phyloP scores from a whole-genome alignment of 805 yeast species.

The Cyberlindnera mycetangii region DNA sequence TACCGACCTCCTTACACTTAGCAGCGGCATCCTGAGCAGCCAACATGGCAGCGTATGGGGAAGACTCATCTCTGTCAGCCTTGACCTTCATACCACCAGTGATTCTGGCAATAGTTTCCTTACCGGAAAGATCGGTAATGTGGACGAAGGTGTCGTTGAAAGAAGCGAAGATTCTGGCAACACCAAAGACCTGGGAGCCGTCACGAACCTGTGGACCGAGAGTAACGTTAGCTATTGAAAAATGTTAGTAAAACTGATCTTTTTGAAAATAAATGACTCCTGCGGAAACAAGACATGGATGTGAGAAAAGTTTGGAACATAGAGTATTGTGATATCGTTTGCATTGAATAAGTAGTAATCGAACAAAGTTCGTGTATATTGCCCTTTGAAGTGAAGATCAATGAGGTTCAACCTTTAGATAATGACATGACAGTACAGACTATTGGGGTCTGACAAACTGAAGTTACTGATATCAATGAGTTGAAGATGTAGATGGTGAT shows the following conservation, averaged over 20 bases:
- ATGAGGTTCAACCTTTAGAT: too few species aligned
- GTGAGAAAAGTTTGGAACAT: too few species aligned
- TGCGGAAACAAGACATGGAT: too few species aligned
- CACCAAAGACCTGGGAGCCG: slow-evolving; percentile 99
- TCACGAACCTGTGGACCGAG: slow-evolving; percentile 90
- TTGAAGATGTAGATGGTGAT: too few species aligned
- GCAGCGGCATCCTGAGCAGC: slow-evolving; percentile 99
- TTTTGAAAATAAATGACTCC: neutral
- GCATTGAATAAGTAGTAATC: too few species aligned
- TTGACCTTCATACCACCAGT: slow-evolving; percentile 99
- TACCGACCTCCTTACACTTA: slow-evolving; percentile 99
- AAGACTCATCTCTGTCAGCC: slow-evolving; percentile 99
- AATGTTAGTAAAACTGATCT: slow-evolving; percentile 21
- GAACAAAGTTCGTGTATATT: too few species aligned
- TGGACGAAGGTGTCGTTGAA: slow-evolving; percentile 99
- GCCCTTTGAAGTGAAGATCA: too few species aligned
- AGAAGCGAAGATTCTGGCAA: slow-evolving; percentile 99
- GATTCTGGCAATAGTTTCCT: slow-evolving; percentile 99
- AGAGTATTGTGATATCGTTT: too few species aligned
- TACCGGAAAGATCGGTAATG: slow-evolving; percentile 98
- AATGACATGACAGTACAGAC: too few species aligned
- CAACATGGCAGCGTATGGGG: slow-evolving; percentile 99
- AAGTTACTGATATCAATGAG: too few species aligned
- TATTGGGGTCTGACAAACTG: too few species aligned
- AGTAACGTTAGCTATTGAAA: slow-evolving; percentile 48